Conservation (phyloP, 75 land plant species). For the Chamaecyparis obtusa region DNA sequence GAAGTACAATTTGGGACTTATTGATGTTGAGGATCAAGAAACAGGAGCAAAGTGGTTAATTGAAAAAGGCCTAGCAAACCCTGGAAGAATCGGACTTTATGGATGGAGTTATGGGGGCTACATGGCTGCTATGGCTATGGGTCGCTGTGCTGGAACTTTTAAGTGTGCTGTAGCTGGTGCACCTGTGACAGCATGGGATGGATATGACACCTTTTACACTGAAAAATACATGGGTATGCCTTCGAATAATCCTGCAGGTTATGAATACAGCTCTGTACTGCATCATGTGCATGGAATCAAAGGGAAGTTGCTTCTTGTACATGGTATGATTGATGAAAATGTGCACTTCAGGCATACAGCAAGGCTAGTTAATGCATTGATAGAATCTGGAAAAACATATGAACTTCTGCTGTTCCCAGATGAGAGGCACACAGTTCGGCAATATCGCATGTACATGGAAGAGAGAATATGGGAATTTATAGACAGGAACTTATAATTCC, state of each 20-base stretch:
- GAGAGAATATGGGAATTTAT: constrained; percentile 95
- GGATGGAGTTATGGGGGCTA: constrained; percentile 99
- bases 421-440: constrained; percentile 93
- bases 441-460: constrained; percentile 96
- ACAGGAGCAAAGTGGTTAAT: constrained; percentile 88
- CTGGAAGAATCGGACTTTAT: constrained; percentile 74
- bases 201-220: constrained; percentile 96
- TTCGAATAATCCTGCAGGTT: constrained; percentile 45
- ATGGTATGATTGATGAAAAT: constrained; percentile 98
- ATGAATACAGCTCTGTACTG: constrained; percentile 74
- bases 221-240: constrained; percentile 98
- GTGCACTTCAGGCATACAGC: constrained; percentile 99
- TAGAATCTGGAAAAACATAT: constrained; percentile 69
- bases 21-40: constrained; percentile 90
- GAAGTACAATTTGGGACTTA: constrained; percentile 66
- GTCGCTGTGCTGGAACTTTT: constrained; percentile 75
- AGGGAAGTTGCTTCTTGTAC: constrained; percentile 84
- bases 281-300: constrained; percentile 71
- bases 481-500: constrained; percentile 60
- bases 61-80: constrained; percentile 74
- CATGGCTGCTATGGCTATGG: constrained; percentile 81
- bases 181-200: constrained; percentile 98
- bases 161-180: constrained; percentile 91
- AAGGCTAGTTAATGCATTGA: constrained; percentile 84
- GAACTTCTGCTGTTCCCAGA: constrained; percentile 92